Percentiles rank a stretch among this genome's conserved stretches.
Evolutionary conservation across 495 filamentous ascomycete species (phyloP).

Genomic region (Viridothelium virens): DNA sequence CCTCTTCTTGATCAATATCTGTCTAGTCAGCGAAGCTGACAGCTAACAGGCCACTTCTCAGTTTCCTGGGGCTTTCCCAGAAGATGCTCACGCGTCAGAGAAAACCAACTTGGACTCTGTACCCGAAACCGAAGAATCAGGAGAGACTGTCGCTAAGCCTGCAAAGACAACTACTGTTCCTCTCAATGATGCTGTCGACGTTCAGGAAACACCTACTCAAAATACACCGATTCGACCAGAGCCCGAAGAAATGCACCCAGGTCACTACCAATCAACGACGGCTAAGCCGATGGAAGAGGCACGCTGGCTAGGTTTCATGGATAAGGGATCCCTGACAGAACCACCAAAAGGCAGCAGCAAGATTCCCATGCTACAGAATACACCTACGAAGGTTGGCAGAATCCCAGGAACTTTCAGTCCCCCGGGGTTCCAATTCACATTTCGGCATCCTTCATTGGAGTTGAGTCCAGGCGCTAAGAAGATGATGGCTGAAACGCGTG

Average conservation of each 20-base stretch:
- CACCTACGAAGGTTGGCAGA: constrained; percentile 29
- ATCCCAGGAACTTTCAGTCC: constrained; percentile 33
- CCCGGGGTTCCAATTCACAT: constrained; percentile 68
- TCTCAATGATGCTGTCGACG: constrained; percentile 2
- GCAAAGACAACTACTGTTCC: constrained; percentile 12
- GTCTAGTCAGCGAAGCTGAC: not conserved
- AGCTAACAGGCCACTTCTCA: constrained; percentile 1
- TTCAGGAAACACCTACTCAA: constrained; percentile 27
- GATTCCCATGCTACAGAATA: constrained; percentile 24
- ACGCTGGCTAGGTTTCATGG: constrained; percentile 33
- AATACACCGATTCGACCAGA: constrained; percentile 30
- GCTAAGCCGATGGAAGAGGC: constrained; percentile 35
- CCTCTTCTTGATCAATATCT: not conserved
- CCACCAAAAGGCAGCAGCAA: constrained; percentile 27
- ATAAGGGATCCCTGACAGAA: constrained; percentile 32
- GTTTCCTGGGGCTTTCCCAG: constrained; percentile 2
- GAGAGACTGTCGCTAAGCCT: constrained; percentile 9
- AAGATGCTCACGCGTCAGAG: not conserved
- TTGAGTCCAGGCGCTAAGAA: constrained; percentile 66
- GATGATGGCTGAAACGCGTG: constrained; percentile 69
- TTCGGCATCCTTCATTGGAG: constrained; percentile 48
- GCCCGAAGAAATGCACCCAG: constrained; percentile 35
- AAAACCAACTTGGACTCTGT: not conserved
- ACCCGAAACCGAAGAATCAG: not conserved
- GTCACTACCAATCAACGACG: constrained; percentile 32